Base-by-base conservation (phyloP, 2,329 filamentous ascomycete species). In the Kalmusia sp. region DNA sequence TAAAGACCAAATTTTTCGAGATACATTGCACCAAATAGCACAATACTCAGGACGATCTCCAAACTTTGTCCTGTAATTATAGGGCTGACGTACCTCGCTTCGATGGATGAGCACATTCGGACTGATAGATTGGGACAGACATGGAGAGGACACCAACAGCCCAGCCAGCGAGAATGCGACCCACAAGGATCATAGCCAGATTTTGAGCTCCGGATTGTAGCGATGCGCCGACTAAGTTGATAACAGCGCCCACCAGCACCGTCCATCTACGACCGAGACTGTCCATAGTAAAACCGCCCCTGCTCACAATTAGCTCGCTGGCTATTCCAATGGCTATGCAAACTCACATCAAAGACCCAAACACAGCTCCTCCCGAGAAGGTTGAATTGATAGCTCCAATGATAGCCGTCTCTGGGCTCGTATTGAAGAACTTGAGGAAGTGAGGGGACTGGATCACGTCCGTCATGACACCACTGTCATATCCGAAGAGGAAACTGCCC, bases 381-480 rank as follows among this genome's bases (percentile, higher is more conserved):
- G 86, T 87, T 52, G 84, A 84, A 64, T 86, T 85, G 66, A 88
- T 84, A 17, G 85, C 85, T 9, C 86, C 86, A 51, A 87, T 77
- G 45, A 85, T 81, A 4, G 81, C 74, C 62, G 79, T 79, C 1
- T 74, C 76, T 22, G 71, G 78, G 1, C 64, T 69, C 4, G 82
- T 83, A 33, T 84, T 74, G 72, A 88, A 88, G 64, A 82, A 84
- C 1, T 65, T 53, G 15, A 87, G 77, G 68, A 88, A 87, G 61
- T 84, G 75, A 24, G 77, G 75, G 8, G 79, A 82, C n/a, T 78
- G 77, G 49, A 85, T 84, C 54, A 84, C 84, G 65, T 84, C 77
- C 0, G 73, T 73, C 73, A 76, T 76, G 12, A 76, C 71, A 61
- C 69, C 71, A 30, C 63, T 65, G 56, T 76, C 62, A 66, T 79